Base-by-base conservation (phyloP, 495 filamentous ascomycete species). In the Neurospora terricola region DNA sequence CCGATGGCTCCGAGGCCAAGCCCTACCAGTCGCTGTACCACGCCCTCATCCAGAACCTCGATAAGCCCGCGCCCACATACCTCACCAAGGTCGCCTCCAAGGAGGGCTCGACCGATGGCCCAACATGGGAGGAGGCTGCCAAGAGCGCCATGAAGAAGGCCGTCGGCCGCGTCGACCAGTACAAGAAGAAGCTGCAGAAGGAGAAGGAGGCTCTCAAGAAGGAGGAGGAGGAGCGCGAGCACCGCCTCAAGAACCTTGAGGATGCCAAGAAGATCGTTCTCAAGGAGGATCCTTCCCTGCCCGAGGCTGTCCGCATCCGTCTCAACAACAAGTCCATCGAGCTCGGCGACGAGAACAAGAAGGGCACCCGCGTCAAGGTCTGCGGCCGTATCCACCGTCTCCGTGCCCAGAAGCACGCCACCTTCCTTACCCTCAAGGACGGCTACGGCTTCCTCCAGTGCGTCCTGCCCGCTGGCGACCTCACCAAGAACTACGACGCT, bases 371-470 rank as follows among this genome's bases (percentile, higher is more conserved):
- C 43, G 93, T 98, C 38, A 90, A 90, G 76, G 92, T 98, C 59
- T 88, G 90, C 70, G 96, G 96, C 40, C 87, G 96, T 73, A 92
- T 98, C 40, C 94, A 97, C 83, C 88, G 94, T 48, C 82, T 96
- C 76, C 89, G 94, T 69, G 84, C 86, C 69, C 96, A 98, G 83
- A 97, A 96, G 85, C 91, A 92, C 75, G 88, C 93, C 59, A 89
- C 94, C 59, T 99, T 99, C 82, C 83, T 98, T 75, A 95, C 91
- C 12, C 84, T 99, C 42, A 84, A 90, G 77, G 96, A 98, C 77
- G 96, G 96, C 45, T 95, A 95, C 76, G 95, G 95, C 30, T 90
- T 91, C 76, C 84, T 99, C 73, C 95, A 98, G 86, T 96, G 93
- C 75, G 87, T 99, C 75, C 81, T 99, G 75, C 76, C 81, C 48